Conservation (phyloP, 176 grass and related monocot genomes). For the Aegilops umbellulata region DNA sequence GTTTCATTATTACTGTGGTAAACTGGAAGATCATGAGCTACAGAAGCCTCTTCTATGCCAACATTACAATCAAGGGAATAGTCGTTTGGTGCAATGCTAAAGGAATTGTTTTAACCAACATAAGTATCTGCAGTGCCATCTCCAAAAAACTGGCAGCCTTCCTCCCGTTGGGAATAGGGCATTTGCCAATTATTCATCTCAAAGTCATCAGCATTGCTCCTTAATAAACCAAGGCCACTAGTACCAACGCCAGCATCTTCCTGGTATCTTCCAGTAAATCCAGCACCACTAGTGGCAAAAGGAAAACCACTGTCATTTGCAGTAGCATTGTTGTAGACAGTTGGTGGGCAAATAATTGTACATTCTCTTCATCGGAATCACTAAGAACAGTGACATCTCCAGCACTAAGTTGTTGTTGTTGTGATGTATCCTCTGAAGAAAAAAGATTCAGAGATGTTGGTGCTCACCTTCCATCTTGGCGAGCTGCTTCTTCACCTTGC, state of each 20-base stretch:
- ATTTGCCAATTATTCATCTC: slow-evolving; percentile 66
- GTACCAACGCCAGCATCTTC: slow-evolving; percentile 55
- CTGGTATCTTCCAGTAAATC: slow-evolving; percentile 61
- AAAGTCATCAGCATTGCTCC: slow-evolving; percentile 66
- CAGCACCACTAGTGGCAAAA: slow-evolving; percentile 44
- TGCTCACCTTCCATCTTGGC: slow-evolving; percentile 95
- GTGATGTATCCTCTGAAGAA: slow-evolving; percentile 43
- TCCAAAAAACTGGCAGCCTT: slow-evolving; percentile 83
- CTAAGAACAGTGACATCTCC: slow-evolving; percentile 75
- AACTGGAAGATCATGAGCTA: slow-evolving; percentile 49
- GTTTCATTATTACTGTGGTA: slow-evolving; percentile 46
- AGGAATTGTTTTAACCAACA: slow-evolving; percentile 50
- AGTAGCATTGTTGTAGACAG: slow-evolving; percentile 40
- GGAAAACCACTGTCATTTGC: slow-evolving; percentile 48
- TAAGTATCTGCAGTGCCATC: slow-evolving; percentile 53
- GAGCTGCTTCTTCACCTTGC: slow-evolving; percentile 94
- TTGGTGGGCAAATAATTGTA: slow-evolving; percentile 18
- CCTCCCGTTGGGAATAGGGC: slow-evolving; percentile 45
- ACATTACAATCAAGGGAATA: slow-evolving; percentile 62
- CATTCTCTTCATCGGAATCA: slow-evolving; percentile 90
- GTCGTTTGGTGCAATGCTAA: slow-evolving; percentile 42
- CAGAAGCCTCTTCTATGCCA: slow-evolving; percentile 47
- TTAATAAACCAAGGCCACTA: slow-evolving; percentile 57
- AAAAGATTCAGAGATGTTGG: slow-evolving; percentile 1
- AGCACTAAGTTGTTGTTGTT: slow-evolving; percentile 35